Percentiles rank a stretch among this genome's conserved stretches.
Evolutionary conservation across 192 early-diverging fungal species (phyloP).

Genomic region (Linnemannia elongata): DNA sequence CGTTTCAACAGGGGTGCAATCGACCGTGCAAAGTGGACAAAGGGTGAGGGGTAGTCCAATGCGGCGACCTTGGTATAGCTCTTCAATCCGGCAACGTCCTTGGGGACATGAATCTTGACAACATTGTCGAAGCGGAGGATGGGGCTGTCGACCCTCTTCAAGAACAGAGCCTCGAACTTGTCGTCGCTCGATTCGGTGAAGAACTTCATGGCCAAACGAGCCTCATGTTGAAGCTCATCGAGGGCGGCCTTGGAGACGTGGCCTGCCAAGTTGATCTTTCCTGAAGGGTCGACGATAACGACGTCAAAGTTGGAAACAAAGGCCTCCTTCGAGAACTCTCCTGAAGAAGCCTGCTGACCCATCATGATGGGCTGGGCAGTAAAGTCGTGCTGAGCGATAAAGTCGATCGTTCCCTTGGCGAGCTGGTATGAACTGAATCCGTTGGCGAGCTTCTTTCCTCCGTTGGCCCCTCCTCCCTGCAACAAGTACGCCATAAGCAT

Average conservation of each 20-base stretch:
- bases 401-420: conserved; percentile 88
- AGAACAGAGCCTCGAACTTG: conserved; percentile 84
- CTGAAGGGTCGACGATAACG: conserved; percentile 89
- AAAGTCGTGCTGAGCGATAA: conserved; percentile 82
- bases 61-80: conserved; percentile 41
- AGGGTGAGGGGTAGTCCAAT: conserved; percentile 62
- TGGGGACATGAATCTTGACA: conserved; percentile 60
- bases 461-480: conserved; percentile 67
- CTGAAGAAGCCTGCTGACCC: conserved; percentile 66
- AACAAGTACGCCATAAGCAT: conserved; percentile 94
- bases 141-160: conserved; percentile 75
- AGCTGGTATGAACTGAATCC: conserved; percentile 90
- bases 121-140: conserved; percentile 81
- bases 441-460: conserved; percentile 72
- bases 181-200: conserved; percentile 77
- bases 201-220: conserved; percentile 69
- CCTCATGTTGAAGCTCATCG: conserved; percentile 82
- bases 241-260: conserved; percentile 74
- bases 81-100: conserved; percentile 30
- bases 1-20: conserved; percentile 61
- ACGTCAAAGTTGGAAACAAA: conserved; percentile 80
- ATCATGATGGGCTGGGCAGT: conserved; percentile 74
- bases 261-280: conserved; percentile 86
- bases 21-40: conserved; percentile 61
- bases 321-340: conserved; percentile 72